Conservation (phyloP, 2,329 filamentous ascomycete genomes). For the Tympanopsis confertula region DNA sequence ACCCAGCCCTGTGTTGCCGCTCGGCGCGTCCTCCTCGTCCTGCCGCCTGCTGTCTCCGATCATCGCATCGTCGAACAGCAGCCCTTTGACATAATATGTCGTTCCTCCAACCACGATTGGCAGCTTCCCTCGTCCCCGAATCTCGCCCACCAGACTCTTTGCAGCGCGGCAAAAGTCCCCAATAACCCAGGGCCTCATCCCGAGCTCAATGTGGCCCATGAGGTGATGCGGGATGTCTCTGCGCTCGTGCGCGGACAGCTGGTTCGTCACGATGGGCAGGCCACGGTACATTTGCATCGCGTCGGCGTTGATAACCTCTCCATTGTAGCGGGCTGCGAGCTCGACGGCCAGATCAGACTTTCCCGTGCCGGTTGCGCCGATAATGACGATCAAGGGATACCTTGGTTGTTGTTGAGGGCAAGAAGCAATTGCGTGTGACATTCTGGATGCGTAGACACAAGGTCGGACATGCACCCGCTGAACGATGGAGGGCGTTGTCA, state of each 20-base stretch:
- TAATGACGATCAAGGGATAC: constrained; percentile 63
- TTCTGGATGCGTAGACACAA: too few species aligned
- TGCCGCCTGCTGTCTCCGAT: constrained; percentile 27
- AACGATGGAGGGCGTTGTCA: too few species aligned
- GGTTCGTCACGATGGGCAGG: constrained; percentile 89
- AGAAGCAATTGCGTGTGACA: too few species aligned
- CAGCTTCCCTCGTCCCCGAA: constrained; percentile 64
- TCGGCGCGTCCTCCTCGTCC: constrained; percentile 18
- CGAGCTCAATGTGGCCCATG: constrained; percentile 64
- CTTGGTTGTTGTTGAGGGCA: too few species aligned
- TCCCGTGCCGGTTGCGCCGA: constrained; percentile 85
- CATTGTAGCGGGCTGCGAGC: constrained; percentile 69
- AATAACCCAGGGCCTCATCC: constrained; percentile 75
- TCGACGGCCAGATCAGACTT: constrained; percentile 93
- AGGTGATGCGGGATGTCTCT: constrained; percentile 79
- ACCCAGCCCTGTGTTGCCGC: neutral
- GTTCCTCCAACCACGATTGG: constrained; percentile 91
- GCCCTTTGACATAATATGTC: constrained; percentile 84
- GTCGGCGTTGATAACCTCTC: constrained; percentile 93
- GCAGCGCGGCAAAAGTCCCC: constrained; percentile 65
- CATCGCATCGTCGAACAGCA: constrained; percentile 71
- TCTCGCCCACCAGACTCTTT: constrained; percentile 59
- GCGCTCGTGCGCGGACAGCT: constrained; percentile 65
- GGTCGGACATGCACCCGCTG: too few species aligned
- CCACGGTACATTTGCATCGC: constrained; percentile 96